Evolutionary conservation across 2,329 filamentous ascomycete genomes (phyloP).

Genomic region (Fusarium nurragi): DNA sequence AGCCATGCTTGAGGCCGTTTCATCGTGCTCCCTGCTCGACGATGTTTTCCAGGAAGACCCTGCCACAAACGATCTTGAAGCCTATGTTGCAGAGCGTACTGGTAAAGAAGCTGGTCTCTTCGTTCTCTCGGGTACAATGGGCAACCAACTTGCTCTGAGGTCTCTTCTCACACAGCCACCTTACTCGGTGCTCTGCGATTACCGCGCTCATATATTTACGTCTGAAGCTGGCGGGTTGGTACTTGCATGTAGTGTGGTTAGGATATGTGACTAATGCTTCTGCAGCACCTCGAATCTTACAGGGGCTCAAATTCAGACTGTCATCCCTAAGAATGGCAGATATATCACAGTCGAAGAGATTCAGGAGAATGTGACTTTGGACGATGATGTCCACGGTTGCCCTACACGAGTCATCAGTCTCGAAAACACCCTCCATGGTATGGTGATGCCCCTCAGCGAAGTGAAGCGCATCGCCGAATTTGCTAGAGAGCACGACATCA

Average conservation of each 20-base stretch:
- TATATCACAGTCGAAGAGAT: constrained; percentile 84
- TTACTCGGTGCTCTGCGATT: constrained; percentile 81
- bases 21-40: constrained; percentile 78
- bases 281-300: constrained; percentile 73
- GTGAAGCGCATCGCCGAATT: constrained; percentile 74
- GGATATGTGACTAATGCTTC: not conserved
- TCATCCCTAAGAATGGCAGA: constrained; percentile 74
- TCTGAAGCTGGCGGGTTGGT: constrained; percentile 70
- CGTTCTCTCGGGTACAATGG: constrained; percentile 92
- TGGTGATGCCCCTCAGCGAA: constrained; percentile 80
- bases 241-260: rapidly evolving
- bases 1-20: constrained; percentile 84
- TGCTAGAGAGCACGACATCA: constrained; percentile 70
- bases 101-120: constrained; percentile 81
- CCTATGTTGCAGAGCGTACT: constrained; percentile 75
- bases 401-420: constrained; percentile 84
- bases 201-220: constrained; percentile 78
- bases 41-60: constrained; percentile 85
- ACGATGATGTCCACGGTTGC: constrained; percentile 78
- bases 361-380: constrained; percentile 68
- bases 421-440: constrained; percentile 86
- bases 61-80: constrained; percentile 79
- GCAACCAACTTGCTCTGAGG: constrained; percentile 86
- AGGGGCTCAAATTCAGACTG: constrained; percentile 73
- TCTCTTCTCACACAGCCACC: constrained; percentile 82